Evolutionary conservation across 768 basidiomycete genomes (phyloP).

Genomic region (Chalciporus piperatus): DNA sequence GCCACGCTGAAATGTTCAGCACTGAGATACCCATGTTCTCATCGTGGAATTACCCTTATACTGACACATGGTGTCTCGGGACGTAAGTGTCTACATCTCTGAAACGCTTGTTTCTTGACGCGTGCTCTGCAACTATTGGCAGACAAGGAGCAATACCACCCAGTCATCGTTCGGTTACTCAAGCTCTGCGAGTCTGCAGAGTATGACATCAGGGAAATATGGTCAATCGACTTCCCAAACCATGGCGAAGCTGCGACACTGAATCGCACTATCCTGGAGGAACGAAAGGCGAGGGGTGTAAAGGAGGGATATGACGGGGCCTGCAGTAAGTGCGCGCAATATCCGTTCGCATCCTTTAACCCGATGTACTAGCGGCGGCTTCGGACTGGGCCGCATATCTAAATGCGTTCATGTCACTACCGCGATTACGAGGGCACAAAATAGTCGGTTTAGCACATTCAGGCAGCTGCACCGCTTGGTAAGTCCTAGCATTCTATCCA

Average conservation of each 20-base stretch:
- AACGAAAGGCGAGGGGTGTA: conserved; percentile 14
- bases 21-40: conserved; percentile 25
- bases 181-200: conserved; percentile 5
- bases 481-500: not conserved
- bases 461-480: conserved; percentile 30
- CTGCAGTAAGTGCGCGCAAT: conserved; percentile 18
- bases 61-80: conserved; percentile 28
- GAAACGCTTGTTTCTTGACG: not conserved
- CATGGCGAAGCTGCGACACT: conserved; percentile 34
- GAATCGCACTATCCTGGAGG: conserved; percentile 28
- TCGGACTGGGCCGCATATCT: conserved; percentile 25
- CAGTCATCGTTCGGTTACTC: conserved; percentile 18
- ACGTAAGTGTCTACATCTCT: conserved; percentile 14
- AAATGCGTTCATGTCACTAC: conserved; percentile 21
- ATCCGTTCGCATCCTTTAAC: not conserved
- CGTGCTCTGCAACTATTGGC: not conserved
- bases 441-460: conserved; percentile 29
- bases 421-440: conserved; percentile 20
- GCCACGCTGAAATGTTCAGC: conserved; percentile 22
- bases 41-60: conserved; percentile 23
- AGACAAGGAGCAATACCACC: conserved; percentile 32
- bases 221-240: conserved; percentile 36
- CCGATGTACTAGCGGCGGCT: conserved; percentile 11
- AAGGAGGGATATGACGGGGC: conserved; percentile 5
- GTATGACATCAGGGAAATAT: conserved; percentile 30